Evolutionary conservation across 768 basidiomycete species (phyloP).

Genomic region (Amanita polypyramis): DNA sequence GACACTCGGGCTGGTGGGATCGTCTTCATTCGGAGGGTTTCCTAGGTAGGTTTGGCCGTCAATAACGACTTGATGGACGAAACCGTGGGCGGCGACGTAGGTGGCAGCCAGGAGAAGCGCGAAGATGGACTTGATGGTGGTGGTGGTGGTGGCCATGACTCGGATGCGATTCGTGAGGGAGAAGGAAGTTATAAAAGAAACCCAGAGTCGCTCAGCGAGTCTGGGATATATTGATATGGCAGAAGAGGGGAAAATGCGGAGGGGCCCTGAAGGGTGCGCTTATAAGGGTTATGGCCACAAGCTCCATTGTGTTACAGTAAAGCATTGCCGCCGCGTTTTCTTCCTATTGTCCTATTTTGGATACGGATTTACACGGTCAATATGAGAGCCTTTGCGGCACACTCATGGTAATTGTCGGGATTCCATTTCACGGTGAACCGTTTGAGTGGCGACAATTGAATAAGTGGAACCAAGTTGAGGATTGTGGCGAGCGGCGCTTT

Average conservation of each 20-base stretch:
- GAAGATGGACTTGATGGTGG: slow-evolving; percentile 19
- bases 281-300: too few relatives aligned
- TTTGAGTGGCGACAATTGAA: too few relatives aligned
- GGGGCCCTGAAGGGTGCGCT: not conserved
- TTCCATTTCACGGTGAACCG: not conserved
- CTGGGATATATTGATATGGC: not conserved
- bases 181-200: too few relatives aligned
- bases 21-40: slow-evolving; percentile 19
- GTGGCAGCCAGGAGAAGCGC: slow-evolving; percentile 24
- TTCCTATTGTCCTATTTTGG: not conserved
- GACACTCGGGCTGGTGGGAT: slow-evolving; percentile 18
- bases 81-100: slow-evolving; percentile 35
- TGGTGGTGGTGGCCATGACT: too few relatives aligned
- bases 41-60: slow-evolving; percentile 29
- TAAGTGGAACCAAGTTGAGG: too few relatives aligned
- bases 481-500: too few relatives aligned
- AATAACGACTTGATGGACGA: slow-evolving; percentile 27
- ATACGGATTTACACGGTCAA: not conserved
- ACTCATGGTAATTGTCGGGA: too few relatives aligned
- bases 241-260: not conserved
- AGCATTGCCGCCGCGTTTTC: not conserved
- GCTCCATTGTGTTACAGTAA: too few relatives aligned
- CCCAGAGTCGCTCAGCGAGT: slow-evolving; percentile 1
- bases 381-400: too few relatives aligned
- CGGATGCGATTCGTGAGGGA: too few relatives aligned